A percentile compares a stretch with the other conserved stretches of the same genome.
Evolutionary conservation across 2,329 filamentous ascomycete genomes (phyloP).

Genomic region (Ambrosiella xylebori): DNA sequence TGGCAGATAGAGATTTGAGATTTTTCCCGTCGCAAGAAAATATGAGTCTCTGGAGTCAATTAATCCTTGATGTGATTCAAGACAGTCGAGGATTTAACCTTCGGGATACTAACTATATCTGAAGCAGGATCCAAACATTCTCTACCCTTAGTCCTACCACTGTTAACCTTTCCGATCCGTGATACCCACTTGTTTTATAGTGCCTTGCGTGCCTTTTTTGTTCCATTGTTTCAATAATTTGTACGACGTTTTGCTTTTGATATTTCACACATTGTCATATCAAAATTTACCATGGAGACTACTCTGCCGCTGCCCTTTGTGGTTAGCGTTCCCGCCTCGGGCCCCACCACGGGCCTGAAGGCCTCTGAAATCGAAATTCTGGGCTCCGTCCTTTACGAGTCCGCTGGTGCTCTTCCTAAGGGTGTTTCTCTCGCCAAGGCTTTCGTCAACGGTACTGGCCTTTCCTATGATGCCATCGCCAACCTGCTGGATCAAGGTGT

Average conservation of each 20-base stretch:
- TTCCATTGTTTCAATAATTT: neutral
- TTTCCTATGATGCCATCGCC: conserved; percentile 53
- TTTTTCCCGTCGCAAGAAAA: neutral
- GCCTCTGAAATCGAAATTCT: conserved; percentile 41
- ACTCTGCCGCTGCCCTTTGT: conserved; percentile 47
- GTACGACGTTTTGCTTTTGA: neutral
- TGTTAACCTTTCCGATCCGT: neutral
- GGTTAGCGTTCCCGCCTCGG: conserved; percentile 35
- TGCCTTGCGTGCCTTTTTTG: neutral
- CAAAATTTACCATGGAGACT: conserved; percentile 36
- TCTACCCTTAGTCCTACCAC: neutral
- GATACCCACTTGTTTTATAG: conserved; percentile 1
- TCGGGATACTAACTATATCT: neutral
- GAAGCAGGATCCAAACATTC: neutral
- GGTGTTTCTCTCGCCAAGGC: conserved; percentile 38
- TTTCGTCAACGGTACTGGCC: conserved; percentile 58
- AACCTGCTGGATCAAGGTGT: conserved; percentile 73
- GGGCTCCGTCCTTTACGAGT: conserved; percentile 36
- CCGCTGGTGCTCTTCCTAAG: conserved; percentile 21
- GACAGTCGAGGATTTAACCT: no score
- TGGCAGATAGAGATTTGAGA: neutral
- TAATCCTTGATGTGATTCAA: neutral
- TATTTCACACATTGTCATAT: conserved; percentile 7
- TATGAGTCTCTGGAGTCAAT: neutral
- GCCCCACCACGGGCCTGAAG: conserved; percentile 34